Evolutionary conservation across 108 stramenopile genomes (phyloP).

Genomic region (Fragilaria crotonensis): DNA sequence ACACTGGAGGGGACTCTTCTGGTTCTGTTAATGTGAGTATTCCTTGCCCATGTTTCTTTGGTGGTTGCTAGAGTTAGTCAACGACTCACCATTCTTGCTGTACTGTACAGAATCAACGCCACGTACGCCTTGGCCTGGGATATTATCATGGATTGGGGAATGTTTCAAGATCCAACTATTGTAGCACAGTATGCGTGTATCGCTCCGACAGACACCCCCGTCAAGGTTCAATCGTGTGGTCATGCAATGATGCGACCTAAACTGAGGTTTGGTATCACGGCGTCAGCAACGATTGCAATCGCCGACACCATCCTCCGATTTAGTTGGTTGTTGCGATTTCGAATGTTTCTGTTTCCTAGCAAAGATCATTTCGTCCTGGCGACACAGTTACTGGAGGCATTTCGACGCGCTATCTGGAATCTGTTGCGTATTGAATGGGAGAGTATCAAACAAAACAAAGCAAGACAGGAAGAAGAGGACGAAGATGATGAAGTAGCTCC

Average conservation of each 20-base stretch:
- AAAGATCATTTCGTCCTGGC: slow-evolving; percentile 63
- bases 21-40: slow-evolving; percentile 45
- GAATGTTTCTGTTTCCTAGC: slow-evolving; percentile 44
- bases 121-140: slow-evolving; percentile 73
- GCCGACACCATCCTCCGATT: slow-evolving; percentile 64
- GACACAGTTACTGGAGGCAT: slow-evolving; percentile 65
- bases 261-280: slow-evolving; percentile 60
- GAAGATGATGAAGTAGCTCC: slow-evolving; percentile 1
- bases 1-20: slow-evolving; percentile 44
- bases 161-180: slow-evolving; percentile 52
- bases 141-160: slow-evolving; percentile 86
- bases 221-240: slow-evolving; percentile 26
- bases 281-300: slow-evolving; percentile 47
- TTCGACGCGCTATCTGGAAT: slow-evolving; percentile 76
- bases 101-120: slow-evolving; percentile 44
- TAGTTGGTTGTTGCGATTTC: slow-evolving; percentile 50
- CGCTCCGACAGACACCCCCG: slow-evolving; percentile 1
- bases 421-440: slow-evolving; percentile 87
- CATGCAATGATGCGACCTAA: slow-evolving; percentile 56
- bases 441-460: slow-evolving; percentile 65
- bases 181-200: slow-evolving; percentile 38
- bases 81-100: too few species aligned
- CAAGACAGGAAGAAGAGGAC: slow-evolving; percentile 12
- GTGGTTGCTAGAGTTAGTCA: neutral
- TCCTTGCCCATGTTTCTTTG: too few species aligned